Evolutionary conservation across 805 yeast genomes (phyloP), one percentile per base, ranked within the genome.

Genomic region (Saccharomycopsis javanensis): DNA sequence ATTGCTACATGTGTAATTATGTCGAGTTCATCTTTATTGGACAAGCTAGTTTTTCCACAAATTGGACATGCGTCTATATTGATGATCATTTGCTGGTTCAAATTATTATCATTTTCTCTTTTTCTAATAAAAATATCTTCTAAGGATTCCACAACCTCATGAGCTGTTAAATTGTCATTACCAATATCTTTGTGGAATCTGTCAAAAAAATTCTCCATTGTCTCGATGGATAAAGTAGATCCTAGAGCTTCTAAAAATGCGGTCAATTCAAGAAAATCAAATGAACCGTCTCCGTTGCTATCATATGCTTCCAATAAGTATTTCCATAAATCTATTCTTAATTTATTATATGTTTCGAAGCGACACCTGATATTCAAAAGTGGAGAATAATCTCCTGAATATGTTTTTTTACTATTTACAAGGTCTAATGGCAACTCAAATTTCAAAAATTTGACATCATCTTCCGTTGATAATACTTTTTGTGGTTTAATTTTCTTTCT

Each of bases 1-100:
- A 88, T 80, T 0, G 96, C 92, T 55, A 91, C 78, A 71, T 92
- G 99, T 1, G 88, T 82, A n/a, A 88, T 80, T 55, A 88, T 80
- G 63, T 89, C 95, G 45, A 78, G 66, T 64, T 84, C 84, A 57
- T 78, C 76, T 56, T 76, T 74, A 55, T 76, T 75, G 4, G 75
- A 69, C 28, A 82, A 73, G 48, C 85, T 71, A 18, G 85, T 81
- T 62, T 79, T 78, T 54, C 77, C 75, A 70, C 98, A 94, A 10
- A 86, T 75, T 0, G 98, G 98, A 66, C 98, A 94, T 56, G 77
- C 77, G 59, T 82, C 80, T 34, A 87, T 75, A 53, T 77, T 80
- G 65, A 88, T 79, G 5, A 84, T 72, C 30, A 15, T 38, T 51
- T 34, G 33, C 10, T n/a, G 42, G 16, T 54, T 45, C 4, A 46